Conservation (phyloP, 2,329 filamentous ascomycete genomes). For the Penicillium glabrum region DNA sequence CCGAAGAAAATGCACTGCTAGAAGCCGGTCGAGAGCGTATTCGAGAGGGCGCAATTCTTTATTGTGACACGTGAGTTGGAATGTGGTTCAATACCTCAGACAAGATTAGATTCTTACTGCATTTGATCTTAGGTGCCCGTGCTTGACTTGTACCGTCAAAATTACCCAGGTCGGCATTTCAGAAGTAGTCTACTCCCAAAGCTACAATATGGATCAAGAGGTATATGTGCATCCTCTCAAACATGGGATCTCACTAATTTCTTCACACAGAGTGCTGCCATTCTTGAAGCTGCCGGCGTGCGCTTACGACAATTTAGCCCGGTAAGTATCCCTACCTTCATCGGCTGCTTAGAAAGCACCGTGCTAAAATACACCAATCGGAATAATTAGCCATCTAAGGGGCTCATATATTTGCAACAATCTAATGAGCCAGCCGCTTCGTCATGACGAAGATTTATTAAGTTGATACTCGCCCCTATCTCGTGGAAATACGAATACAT, state of each 20-base stretch:
- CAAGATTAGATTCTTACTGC: neutral
- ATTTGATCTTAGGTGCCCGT: constrained; percentile 67
- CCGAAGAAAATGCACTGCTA: constrained; percentile 93
- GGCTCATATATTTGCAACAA: constrained; percentile 62
- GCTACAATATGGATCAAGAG: constrained; percentile 90
- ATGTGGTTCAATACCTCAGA: neutral
- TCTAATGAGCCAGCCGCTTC: neutral
- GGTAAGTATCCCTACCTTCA: constrained; percentile 47
- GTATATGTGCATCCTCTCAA: constrained; percentile 41
- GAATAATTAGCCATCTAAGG: constrained; percentile 58
- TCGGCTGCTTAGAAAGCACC: neutral
- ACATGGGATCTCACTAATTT: constrained; percentile 8
- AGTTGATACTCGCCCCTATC: neutral
- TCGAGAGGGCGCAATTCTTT: constrained; percentile 76
- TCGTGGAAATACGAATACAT: neutral
- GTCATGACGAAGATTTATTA: neutral
- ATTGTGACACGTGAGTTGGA: constrained; percentile 72
- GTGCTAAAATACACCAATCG: neutral
- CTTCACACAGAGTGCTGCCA: constrained; percentile 62
- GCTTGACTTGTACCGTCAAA: constrained; percentile 96
- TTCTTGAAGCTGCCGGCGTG: constrained; percentile 82
- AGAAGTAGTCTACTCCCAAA: constrained; percentile 91
- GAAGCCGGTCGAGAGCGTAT: constrained; percentile 93
- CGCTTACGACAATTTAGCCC: constrained; percentile 83
- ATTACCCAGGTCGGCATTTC: constrained; percentile 94